phyloP scores from a whole-genome alignment of 176 grass and related monocot species.

The bread wheat (Triticum aestivum) region DNA sequence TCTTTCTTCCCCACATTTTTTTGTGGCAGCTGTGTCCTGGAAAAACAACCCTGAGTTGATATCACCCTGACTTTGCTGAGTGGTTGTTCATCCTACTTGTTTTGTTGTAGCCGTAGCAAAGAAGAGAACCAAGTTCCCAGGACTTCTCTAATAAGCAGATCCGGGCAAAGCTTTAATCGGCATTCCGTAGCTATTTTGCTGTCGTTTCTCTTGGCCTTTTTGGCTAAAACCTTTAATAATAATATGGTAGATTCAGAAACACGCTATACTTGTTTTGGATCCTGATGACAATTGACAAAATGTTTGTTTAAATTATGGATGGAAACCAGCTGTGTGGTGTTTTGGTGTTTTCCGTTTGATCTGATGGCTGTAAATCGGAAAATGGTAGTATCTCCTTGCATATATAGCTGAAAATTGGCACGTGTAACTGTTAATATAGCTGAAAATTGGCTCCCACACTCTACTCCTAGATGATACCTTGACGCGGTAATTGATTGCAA shows the following conservation, averaged over 20 bases:
- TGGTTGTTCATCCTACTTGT: neutral
- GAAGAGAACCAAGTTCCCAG: neutral
- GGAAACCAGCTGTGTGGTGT: neutral
- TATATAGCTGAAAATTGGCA: no score
- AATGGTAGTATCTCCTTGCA: neutral
- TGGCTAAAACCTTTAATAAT: neutral
- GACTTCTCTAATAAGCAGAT: neutral
- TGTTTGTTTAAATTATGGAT: neutral
- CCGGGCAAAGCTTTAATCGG: neutral
- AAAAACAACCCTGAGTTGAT: neutral
- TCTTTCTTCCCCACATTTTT: neutral
- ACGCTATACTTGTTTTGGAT: neutral
- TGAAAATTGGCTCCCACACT: no score
- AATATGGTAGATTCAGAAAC: neutral
- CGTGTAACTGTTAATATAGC: neutral
- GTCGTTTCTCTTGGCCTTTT: neutral
- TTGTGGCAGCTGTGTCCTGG: neutral
- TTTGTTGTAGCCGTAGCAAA: neutral
- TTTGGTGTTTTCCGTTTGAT: neutral
- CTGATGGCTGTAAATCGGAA: neutral
- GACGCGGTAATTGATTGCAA: no score
- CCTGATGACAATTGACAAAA: neutral
- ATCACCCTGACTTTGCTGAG: neutral
- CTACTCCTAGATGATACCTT: no score
- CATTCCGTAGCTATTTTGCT: neutral